phyloP scores from a whole-genome alignment of 371 early-diverging fungal species.

The Spraguea lophii region DNA sequence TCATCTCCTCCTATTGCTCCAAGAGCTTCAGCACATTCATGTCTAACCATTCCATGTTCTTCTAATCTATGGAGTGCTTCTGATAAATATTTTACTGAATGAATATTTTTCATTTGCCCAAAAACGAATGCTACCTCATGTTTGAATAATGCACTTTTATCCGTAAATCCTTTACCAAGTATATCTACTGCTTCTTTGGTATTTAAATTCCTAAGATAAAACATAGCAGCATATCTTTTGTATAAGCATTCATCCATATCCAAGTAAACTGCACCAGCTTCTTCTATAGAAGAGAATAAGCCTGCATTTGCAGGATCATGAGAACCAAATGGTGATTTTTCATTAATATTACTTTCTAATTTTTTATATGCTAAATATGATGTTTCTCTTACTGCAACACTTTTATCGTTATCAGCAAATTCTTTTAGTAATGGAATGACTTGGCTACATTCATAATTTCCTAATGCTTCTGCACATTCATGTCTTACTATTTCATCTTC shows the following conservation, averaged over 20 bases:
- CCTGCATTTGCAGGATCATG: constrained; percentile 42
- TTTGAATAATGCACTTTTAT: constrained; percentile 59
- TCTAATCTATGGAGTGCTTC: constrained; percentile 51
- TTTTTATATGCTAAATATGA: constrained; percentile 73
- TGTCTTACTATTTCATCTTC: constrained; percentile 91
- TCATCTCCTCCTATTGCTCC: constrained; percentile 88
- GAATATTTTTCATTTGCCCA: constrained; percentile 84
- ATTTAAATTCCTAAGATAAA: constrained; percentile 67
- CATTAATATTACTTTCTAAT: constrained; percentile 7
- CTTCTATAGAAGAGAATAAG: constrained; percentile 61
- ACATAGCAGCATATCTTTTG: constrained; percentile 89
- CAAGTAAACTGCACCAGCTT: constrained; percentile 55
- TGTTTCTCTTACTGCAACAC: constrained; percentile 59
- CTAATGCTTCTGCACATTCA: constrained; percentile 52
- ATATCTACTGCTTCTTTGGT: constrained; percentile 62
- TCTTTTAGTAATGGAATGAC: constrained; percentile 14
- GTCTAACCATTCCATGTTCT: constrained; percentile 85
- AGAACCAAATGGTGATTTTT: constrained; percentile 26
- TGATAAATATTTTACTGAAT: constrained; percentile 61
- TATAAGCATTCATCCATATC: constrained; percentile 57
- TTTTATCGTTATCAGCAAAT: constrained; percentile 11
- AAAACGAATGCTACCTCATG: constrained; percentile 92
- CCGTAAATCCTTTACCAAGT: constrained; percentile 60
- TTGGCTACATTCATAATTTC: constrained; percentile 21
- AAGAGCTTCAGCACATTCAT: constrained; percentile 94